Base-by-base conservation (phyloP, 1,139 yeast species). In the Arxiozyma slooffiae region DNA sequence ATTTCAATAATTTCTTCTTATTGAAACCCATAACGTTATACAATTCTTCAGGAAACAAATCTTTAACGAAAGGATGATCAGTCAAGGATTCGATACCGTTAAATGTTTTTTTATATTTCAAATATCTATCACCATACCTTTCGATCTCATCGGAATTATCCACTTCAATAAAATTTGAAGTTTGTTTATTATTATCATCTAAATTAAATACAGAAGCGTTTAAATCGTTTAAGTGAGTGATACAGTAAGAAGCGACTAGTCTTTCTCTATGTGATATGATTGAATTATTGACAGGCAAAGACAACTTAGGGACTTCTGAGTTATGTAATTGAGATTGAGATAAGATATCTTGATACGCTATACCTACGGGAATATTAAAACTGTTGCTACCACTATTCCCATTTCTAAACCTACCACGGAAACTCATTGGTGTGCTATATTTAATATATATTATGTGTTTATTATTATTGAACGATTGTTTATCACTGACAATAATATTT, bases 131-230 rank as follows among this genome's bases (percentile, higher is more conserved):
- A 3, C 89, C 78, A 62, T 84, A 85, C 60, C 95, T 74, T 60
- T 81, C 79, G 41, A 86, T 77, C 0, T 88, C 48, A 18, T 41
- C 49, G 1, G 50, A 48, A 2, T 47, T 53, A 23, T 45, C 48
- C 30, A 56, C 52, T n/a, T 56, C 55, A 53, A 70, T 67, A 47
- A 66, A 51, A 57, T 64, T 61, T 20, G 45, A 42, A 6, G 20
- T 18, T 17, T 42, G 22, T 24, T 34, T 21, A 60, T 49, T 8
- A 53, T 71, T 60, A 8, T 79, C 69, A 0, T 95, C 95, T 0
- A 94, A 80, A 62, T 74, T 85, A 55, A 89, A 83, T 0, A 95
- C 86, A 0, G 96, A 90, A 54, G 85, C 87, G 47, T 76, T 74
- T 63, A 88, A 73, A 23, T 79, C 68, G 30, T 74, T 75, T 43